Conservation (phyloP, 495 filamentous ascomycete genomes). For the Evansstolkia leycettana region DNA sequence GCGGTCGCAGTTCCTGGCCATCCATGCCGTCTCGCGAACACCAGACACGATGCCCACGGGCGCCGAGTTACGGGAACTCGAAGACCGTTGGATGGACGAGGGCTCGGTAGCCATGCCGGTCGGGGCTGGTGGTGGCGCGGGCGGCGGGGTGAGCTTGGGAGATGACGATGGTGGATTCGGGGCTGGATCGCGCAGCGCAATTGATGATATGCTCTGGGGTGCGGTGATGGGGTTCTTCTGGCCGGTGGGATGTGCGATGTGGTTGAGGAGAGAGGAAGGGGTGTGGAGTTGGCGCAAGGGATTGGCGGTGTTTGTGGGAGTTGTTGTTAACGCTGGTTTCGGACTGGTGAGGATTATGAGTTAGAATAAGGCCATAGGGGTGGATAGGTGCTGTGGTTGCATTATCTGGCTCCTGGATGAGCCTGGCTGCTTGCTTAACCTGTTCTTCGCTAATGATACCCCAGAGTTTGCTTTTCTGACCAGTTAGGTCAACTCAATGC, state of each 20-base stretch:
- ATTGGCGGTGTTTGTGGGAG: conserved; percentile 71
- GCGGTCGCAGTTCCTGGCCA: conserved; percentile 70
- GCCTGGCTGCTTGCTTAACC: no score
- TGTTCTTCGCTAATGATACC: no score
- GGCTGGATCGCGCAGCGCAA: conserved; percentile 30
- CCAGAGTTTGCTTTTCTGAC: no score
- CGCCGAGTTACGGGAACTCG: conserved; percentile 49
- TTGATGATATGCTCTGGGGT: conserved; percentile 82
- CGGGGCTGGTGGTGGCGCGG: conserved; percentile 18
- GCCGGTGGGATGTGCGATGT: conserved; percentile 73
- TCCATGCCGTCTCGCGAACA: conserved; percentile 65
- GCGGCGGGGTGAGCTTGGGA: conserved; percentile 22
- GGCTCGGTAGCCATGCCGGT: conserved; percentile 34
- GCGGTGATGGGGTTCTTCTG: conserved; percentile 89
- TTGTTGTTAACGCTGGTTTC: conserved; percentile 62
- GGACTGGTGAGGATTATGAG: conserved; percentile 48
- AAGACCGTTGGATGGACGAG: conserved; percentile 89
- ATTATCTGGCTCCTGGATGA: no score
- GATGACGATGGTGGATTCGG: conserved; percentile 41
- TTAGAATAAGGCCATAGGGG: no score
- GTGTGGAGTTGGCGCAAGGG: conserved; percentile 74
- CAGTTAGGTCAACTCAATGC: no score
- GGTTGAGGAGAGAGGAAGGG: conserved; percentile 78
- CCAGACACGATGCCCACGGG: conserved; percentile 72
- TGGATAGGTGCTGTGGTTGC: no score